A percentile compares a stretch with the other conserved stretches of the same genome.
phyloP scores from a whole-genome alignment of 1,284 basidiomycete genomes.

The Microbotryum silenes-acaulis region DNA sequence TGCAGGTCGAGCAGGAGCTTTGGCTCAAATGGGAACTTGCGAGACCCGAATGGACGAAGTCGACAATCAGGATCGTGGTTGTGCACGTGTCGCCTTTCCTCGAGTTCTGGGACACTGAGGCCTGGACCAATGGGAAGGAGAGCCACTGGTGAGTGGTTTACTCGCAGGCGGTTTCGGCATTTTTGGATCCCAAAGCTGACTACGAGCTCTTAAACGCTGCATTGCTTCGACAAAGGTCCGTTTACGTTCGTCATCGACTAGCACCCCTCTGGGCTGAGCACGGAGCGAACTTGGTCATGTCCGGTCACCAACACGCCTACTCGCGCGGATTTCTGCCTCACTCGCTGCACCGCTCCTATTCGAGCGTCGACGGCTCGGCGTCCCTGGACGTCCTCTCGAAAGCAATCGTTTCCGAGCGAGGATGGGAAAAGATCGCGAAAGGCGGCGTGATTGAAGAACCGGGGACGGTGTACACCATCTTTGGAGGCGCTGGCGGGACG shows the following conservation, averaged over 20 bases:
- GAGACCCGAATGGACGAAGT: slow-evolving; percentile 25
- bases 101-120: slow-evolving; percentile 31
- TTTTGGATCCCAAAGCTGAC: not conserved
- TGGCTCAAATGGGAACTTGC: slow-evolving; percentile 33
- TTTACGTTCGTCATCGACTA: slow-evolving; percentile 29
- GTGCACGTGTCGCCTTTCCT: slow-evolving; percentile 35
- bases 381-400: slow-evolving; percentile 5
- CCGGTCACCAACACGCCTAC: slow-evolving; percentile 34
- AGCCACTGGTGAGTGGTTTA: slow-evolving; percentile 23
- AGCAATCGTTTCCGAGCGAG: slow-evolving; percentile 8
- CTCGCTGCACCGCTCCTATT: slow-evolving; percentile 15
- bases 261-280: slow-evolving; percentile 22
- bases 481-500: slow-evolving; percentile 31
- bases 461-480: slow-evolving; percentile 24
- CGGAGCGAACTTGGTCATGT: slow-evolving; percentile 24
- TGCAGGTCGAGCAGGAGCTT: slow-evolving; percentile 31
- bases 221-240: slow-evolving; percentile 19
- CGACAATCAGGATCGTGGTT: slow-evolving; percentile 29
- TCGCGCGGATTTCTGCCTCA: slow-evolving; percentile 30
- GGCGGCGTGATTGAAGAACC: slow-evolving; percentile 7
- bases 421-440: slow-evolving; percentile 13
- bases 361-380: slow-evolving; percentile 2
- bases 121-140: slow-evolving; percentile 30
- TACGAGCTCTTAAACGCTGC: not conserved
- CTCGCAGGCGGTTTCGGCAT: not conserved